Conservation (phyloP, 768 basidiomycete genomes). For the Lactarius tabidus region DNA sequence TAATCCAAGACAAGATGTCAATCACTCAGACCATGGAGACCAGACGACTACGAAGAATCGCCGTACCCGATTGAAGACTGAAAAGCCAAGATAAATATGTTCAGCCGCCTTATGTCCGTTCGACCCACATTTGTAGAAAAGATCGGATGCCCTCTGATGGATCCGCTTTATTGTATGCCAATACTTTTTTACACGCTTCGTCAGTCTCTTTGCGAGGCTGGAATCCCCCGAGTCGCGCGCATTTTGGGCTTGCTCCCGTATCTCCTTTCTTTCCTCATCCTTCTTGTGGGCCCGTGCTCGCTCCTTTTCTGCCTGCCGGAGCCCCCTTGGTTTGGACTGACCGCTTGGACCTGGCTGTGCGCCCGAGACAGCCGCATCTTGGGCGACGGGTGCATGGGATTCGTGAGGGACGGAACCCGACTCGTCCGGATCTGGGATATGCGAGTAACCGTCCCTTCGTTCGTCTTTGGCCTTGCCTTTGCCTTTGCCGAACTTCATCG, state of each 20-base stretch:
- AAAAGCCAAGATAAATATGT: neutral
- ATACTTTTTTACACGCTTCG: neutral
- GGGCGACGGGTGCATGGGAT: neutral
- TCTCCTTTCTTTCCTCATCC: neutral
- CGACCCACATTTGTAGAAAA: neutral
- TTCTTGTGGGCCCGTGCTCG: neutral
- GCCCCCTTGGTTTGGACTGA: neutral
- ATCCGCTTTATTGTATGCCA: neutral
- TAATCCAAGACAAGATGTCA: neutral
- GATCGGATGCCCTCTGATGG: neutral
- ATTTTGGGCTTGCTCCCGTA: neutral
- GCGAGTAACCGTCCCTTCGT: neutral
- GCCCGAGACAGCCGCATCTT: neutral
- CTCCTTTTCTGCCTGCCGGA: neutral
- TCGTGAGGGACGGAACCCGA: neutral
- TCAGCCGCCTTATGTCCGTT: neutral
- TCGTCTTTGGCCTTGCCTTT: neutral
- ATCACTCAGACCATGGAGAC: neutral
- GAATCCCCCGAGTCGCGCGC: neutral
- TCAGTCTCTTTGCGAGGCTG: neutral
- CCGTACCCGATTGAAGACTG: neutral
- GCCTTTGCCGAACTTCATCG: neutral
- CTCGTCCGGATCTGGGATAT: neutral
- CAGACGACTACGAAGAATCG: neutral
- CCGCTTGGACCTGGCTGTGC: neutral